Conservation (phyloP, 2,329 filamentous ascomycete species). For the Coleophoma crateriformis region DNA sequence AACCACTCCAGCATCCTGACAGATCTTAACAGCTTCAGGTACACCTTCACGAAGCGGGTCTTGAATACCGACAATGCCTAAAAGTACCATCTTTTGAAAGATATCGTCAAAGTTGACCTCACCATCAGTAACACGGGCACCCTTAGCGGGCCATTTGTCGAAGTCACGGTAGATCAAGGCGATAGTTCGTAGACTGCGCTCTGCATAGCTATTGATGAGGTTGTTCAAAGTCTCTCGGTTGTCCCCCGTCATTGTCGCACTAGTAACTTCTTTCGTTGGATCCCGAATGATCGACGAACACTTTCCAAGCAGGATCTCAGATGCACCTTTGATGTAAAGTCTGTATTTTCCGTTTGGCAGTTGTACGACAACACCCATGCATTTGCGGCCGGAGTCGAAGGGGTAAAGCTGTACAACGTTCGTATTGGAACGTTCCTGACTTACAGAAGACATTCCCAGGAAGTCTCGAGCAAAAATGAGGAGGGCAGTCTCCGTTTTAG, state of each 20-base stretch:
- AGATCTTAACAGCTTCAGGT: slow-evolving; percentile 59
- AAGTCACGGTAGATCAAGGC: slow-evolving; percentile 71
- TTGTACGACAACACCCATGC: slow-evolving; percentile 61
- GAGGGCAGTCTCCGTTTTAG: slow-evolving; percentile 73
- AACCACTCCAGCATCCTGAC: slow-evolving; percentile 62
- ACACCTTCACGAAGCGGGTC: slow-evolving; percentile 68
- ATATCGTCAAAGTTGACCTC: slow-evolving; percentile 63
- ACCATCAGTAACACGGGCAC: slow-evolving; percentile 50
- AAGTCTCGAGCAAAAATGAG: slow-evolving; percentile 63
- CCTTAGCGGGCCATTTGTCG: slow-evolving; percentile 57
- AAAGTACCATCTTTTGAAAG: slow-evolving; percentile 67
- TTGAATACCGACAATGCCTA: slow-evolving; percentile 69
- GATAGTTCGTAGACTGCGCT: slow-evolving; percentile 68
- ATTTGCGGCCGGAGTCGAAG: slow-evolving; percentile 46
- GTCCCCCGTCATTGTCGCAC: slow-evolving; percentile 46
- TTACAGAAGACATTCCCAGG: slow-evolving; percentile 57
- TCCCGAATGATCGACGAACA: slow-evolving; percentile 49
- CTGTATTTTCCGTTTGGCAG: slow-evolving; percentile 35
- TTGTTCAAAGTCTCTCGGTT: slow-evolving; percentile 48
- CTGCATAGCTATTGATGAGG: slow-evolving; percentile 56
- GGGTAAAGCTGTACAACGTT: slow-evolving; percentile 47
- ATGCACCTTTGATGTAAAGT: slow-evolving; percentile 47
- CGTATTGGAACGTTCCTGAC: slow-evolving; percentile 56
- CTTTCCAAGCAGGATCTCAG: slow-evolving; percentile 40
- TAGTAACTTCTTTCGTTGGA: slow-evolving; percentile 48